Evolutionary conservation across 805 yeast species (phyloP).

Genomic region (Candida morakotiae): DNA sequence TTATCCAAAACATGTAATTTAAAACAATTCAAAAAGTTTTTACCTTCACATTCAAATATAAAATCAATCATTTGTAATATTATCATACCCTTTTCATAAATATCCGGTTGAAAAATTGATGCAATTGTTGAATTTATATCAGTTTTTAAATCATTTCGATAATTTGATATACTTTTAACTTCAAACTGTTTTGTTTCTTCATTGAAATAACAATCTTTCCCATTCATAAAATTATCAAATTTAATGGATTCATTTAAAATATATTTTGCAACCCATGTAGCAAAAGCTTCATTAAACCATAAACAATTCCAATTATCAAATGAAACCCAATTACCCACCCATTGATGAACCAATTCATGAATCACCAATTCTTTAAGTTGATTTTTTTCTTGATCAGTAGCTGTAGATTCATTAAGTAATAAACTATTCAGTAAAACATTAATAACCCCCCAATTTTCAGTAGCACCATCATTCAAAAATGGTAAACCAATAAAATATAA

Average conservation of each 20-base stretch:
- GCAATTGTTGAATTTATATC: slow-evolving; percentile 22
- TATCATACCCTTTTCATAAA: slow-evolving; percentile 60
- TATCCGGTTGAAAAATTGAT: slow-evolving; percentile 45
- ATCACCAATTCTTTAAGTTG: slow-evolving; percentile 53
- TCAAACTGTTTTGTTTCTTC: slow-evolving; percentile 22
- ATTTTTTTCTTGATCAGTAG: slow-evolving; percentile 20
- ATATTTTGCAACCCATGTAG: slow-evolving; percentile 56
- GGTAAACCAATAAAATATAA: slow-evolving; percentile 69
- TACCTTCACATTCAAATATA: slow-evolving; percentile 8
- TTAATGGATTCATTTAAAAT: slow-evolving; percentile 24
- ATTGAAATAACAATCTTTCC: slow-evolving; percentile 27
- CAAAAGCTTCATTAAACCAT: slow-evolving; percentile 78
- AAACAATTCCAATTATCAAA: slow-evolving; percentile 65
- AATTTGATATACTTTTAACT: slow-evolving; percentile 20
- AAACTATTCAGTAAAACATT: slow-evolving; percentile 53
- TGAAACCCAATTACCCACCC: slow-evolving; percentile 68
- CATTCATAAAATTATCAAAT: slow-evolving; percentile 9
- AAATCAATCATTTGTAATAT: slow-evolving; percentile 45
- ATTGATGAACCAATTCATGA: slow-evolving; percentile 77
- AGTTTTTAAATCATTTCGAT: slow-evolving; percentile 26
- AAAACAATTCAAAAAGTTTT: slow-evolving; percentile 14
- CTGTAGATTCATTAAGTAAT: slow-evolving; percentile 17
- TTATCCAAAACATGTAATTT: slow-evolving; percentile 30
- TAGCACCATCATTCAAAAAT: slow-evolving; percentile 70
- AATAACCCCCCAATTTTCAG: slow-evolving; percentile 75